phyloP scores from a whole-genome alignment of 257 asterid species.

The Solanum peruvianum region DNA sequence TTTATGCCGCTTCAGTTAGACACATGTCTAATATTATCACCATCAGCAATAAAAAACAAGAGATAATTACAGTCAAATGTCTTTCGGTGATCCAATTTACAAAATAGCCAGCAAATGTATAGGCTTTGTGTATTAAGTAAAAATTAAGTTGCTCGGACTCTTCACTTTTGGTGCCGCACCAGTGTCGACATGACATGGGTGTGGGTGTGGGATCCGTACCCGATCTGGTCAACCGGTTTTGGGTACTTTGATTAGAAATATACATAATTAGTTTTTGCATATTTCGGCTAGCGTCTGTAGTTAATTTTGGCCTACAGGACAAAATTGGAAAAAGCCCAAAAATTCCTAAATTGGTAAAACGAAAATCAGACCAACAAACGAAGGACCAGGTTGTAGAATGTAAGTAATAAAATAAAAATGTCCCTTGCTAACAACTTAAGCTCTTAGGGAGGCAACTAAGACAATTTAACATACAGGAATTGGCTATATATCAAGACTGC shows the following conservation, averaged over 20 bases:
- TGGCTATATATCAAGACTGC: not conserved
- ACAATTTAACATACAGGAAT: not conserved
- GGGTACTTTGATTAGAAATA: not conserved
- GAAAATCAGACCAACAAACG: not conserved
- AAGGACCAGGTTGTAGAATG: not conserved
- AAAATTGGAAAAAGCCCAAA: not conserved
- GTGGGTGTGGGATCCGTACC: not conserved
- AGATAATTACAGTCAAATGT: not conserved
- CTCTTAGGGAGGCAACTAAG: not conserved
- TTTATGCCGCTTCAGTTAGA: not conserved
- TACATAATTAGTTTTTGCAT: not conserved
- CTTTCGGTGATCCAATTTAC: not conserved
- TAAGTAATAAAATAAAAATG: not conserved
- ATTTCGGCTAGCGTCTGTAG: not conserved
- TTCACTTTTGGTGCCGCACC: not conserved
- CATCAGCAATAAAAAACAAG: not conserved
- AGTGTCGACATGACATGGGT: not conserved
- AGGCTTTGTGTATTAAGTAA: not conserved
- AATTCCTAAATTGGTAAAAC: not conserved
- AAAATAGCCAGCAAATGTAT: not conserved
- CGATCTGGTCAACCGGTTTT: not conserved
- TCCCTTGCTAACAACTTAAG: not conserved
- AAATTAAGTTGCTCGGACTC: not conserved
- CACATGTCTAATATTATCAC: not conserved
- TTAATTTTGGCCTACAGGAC: not conserved